Percentiles rank a stretch among this genome's conserved stretches.
These are phyloP conservation scores for Peterozyma xylosa DNA, from an alignment of 805 yeast species.

Conservation along the genomic window DNA sequence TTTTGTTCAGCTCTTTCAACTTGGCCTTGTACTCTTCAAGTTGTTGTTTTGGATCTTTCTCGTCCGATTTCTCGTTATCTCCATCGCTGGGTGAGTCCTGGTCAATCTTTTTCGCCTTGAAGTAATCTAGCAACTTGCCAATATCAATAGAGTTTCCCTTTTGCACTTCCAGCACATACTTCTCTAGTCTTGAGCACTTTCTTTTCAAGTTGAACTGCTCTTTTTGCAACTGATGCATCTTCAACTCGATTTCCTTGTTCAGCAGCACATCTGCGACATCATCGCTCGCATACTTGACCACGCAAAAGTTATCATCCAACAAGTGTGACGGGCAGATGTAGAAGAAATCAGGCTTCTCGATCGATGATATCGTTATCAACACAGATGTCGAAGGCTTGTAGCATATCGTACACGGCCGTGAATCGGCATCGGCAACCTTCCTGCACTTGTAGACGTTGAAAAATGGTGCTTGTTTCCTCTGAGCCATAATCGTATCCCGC, in stretches of 20 bases:
- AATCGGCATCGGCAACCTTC: constrained; percentile 31
- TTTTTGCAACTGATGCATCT: constrained; percentile 6
- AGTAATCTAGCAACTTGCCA: constrained; percentile 16
- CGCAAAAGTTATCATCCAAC: constrained; percentile 35
- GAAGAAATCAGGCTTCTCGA: constrained; percentile 42
- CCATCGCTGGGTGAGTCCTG: background rate
- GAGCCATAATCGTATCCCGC: background rate
- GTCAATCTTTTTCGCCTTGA: constrained; percentile 8
- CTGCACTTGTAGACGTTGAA: constrained; percentile 28
- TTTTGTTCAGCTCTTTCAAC: constrained; percentile 9
- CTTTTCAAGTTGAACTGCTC: constrained; percentile 15
- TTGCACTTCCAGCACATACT: constrained; percentile 13
- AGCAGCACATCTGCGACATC: constrained; percentile 12
- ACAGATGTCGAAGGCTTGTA: constrained; percentile 41
- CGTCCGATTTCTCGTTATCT: constrained; percentile 9
- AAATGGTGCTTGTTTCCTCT: constrained; percentile 18
- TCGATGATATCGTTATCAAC: constrained; percentile 27
- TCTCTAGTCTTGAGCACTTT: constrained; percentile 28
- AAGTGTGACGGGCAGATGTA: constrained; percentile 43
- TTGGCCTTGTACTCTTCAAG: constrained; percentile 6
- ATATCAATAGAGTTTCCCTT: constrained; percentile 15
- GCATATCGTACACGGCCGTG: constrained; percentile 43
- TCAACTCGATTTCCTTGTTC: constrained; percentile 15
- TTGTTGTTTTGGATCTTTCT: constrained; percentile 4
- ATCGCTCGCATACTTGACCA: constrained; percentile 25